These are phyloP conservation scores for Aristolochia contorta DNA, from an alignment of 164 flowering plant genomes.

Conservation along the genomic window DNA sequence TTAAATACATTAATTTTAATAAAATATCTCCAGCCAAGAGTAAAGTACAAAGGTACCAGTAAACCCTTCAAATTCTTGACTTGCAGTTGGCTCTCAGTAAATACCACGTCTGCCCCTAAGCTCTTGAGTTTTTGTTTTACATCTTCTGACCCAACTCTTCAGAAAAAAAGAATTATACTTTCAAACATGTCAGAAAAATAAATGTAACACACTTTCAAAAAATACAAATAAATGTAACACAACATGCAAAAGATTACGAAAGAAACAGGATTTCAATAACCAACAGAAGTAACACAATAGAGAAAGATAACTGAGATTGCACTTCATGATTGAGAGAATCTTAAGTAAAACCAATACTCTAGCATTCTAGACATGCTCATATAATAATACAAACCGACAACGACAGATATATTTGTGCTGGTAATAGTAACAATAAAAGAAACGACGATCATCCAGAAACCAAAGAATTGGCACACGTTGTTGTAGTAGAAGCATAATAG, in stretches of 20 bases:
- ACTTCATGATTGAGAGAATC: too few relatives aligned
- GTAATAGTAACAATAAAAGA: too few relatives aligned
- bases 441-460: too few relatives aligned
- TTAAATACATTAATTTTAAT: not conserved
- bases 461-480: too few relatives aligned
- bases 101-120: constrained; percentile 88
- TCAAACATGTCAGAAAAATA: not conserved
- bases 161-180: constrained; percentile 7
- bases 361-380: too few relatives aligned
- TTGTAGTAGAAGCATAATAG: too few relatives aligned
- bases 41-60: constrained; percentile 40
- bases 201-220: too few relatives aligned
- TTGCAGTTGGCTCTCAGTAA: constrained; percentile 64
- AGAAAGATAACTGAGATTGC: too few relatives aligned
- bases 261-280: not conserved
- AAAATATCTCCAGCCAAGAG: not conserved
- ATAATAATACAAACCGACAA: not conserved
- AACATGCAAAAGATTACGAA: too few relatives aligned
- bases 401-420: too few relatives aligned
- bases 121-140: constrained; percentile 57
- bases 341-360: too few relatives aligned
- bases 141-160: constrained; percentile 66
- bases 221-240: not conserved
- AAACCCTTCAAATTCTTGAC: constrained; percentile 70
- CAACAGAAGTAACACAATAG: too few relatives aligned